phyloP scores from a whole-genome alignment of 2,329 filamentous ascomycete genomes.

The Xylaria arbuscula region DNA sequence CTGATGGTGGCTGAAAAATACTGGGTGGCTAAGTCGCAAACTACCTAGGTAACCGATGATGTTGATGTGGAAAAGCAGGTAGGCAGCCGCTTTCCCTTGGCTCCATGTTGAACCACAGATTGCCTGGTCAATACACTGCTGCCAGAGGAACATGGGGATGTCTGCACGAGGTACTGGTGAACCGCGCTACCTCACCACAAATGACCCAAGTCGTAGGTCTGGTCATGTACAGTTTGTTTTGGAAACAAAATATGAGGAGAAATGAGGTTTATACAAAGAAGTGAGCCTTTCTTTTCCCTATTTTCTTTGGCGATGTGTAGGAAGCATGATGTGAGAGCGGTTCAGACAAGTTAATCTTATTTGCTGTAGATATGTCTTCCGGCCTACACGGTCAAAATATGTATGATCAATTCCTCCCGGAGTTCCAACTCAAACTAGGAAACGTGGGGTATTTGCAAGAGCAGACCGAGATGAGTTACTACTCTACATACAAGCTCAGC shows the following conservation, averaged over 20 bases:
- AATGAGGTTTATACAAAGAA: constrained; percentile 34
- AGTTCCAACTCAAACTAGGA: constrained; percentile 13
- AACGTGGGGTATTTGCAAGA: constrained; percentile 24
- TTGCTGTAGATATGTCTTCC: constrained; percentile 19
- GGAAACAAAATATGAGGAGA: constrained; percentile 44
- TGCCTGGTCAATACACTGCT: constrained; percentile 27
- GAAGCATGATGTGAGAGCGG: not conserved
- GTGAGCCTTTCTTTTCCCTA: constrained; percentile 23
- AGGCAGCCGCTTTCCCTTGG: constrained; percentile 48
- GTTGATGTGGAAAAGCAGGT: constrained; percentile 38
- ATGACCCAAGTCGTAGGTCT: constrained; percentile 40
- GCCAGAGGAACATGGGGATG: constrained; percentile 44
- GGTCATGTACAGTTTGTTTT: constrained; percentile 43
- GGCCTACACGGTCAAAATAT: constrained; percentile 2
- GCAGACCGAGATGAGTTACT: constrained; percentile 24
- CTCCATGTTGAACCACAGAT: constrained; percentile 38
- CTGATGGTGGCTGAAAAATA: constrained; percentile 39
- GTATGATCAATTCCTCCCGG: constrained; percentile 7
- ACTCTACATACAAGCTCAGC: not conserved
- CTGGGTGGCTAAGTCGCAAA: constrained; percentile 43
- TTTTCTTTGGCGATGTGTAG: not conserved
- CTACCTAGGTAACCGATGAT: constrained; percentile 44
- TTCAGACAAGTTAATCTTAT: too few species aligned
- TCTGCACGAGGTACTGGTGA: constrained; percentile 43
- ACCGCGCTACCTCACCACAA: constrained; percentile 44